Evolutionary conservation across 2,329 filamentous ascomycete genomes (phyloP), one percentile per base, ranked within the genome.

Genomic region (Rhynchosporium graminicola): DNA sequence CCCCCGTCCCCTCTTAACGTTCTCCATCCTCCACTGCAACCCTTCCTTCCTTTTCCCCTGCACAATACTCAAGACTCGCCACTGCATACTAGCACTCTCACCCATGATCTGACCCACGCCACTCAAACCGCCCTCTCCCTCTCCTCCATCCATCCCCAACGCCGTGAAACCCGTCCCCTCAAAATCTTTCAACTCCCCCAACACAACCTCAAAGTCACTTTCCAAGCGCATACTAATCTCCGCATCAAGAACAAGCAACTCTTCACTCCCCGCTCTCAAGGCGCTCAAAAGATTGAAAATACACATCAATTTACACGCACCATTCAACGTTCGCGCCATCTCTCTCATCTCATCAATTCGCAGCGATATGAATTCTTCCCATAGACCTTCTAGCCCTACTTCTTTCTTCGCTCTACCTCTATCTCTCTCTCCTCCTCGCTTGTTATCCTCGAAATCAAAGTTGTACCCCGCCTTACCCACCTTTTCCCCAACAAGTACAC

Each of bases 1-100:
- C 8, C 55, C 55, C 31, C 55, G 15, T 26, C 31, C 55, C 55
- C 42, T 46, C 42, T 57, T 46, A 26, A 57, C 55, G 38, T 15
- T 43, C 31, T 57, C 55, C 26, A 57, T 57, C 42, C 31, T 57
- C 29, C 3, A 4, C 42, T 15, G 13, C 42, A 57, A 36, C 55
- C 36, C n/a, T n/a, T 57, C 43, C 42, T 43, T 31, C 42, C 55
- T 33, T 31, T 57, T 57, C 42, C 40, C 43, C 29, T 46, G 38
- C 15, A 57, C 43, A 36, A 57, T 47, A 20, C 28, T 20, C n/a
- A 57, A 20, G 15, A 56, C 59, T 33, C 54, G 45, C 58, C 58
- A 54, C 4, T 55, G 55, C 55, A 46, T 57, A 38, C 43, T 57
- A 31, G 42, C 50, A 38, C 50, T 31, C 10, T 42, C 51, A n/a